Evolutionary conservation across 2,329 filamentous ascomycete genomes (phyloP), one percentile per base, ranked within the genome.

Genomic region (Exophiala mesophila): DNA sequence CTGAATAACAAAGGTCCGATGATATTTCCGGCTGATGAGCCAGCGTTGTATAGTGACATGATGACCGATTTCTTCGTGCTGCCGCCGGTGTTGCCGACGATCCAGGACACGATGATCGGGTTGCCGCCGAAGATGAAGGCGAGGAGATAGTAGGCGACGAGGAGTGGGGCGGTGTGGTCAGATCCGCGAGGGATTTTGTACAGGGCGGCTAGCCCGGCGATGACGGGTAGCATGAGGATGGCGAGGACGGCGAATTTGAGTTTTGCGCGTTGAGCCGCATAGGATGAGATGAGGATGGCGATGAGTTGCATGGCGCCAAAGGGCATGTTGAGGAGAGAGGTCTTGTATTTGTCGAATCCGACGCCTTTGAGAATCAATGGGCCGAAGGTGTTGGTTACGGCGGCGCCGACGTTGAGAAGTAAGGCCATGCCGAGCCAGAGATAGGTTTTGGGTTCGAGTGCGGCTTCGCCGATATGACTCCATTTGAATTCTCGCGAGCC

Each of bases 31-130:
- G 74, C 70, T 0, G 78, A 74, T 2, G 72, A 71, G 0, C 76
- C 80, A 1, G 76, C 78, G 52, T 82, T 80, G 66, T 77, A 84
- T 1, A 82, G 62, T 0, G 74, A 76, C 71, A 83, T 79, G 28
- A 79, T 71, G 36, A 76, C 69, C 0, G 78, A 78, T 56, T 81
- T 82, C 62, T 85, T 84, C 2, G 80, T 83, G 12, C 73, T 76
- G 5, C 82, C 82, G 0, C 71, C 82, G 0, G 79, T 83, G 58
- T 85, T 85, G 5, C 74, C 78, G 4, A 84, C 72, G 44, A 84
- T 79, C 82, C 82, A 86, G 0, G 77, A 73, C 0, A 84, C 76
- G 18, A 83, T 74, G 7, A 85, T 65, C 0, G 80, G 80, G 53
- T 82, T 83, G 1, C 74, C 77, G 1, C 78, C 78, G 47, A 79